A percentile compares a stretch with the other conserved stretches of the same genome.
Evolutionary conservation across 2,329 filamentous ascomycete genomes (phyloP).

Genomic region (Hymenoscyphus infarciens): DNA sequence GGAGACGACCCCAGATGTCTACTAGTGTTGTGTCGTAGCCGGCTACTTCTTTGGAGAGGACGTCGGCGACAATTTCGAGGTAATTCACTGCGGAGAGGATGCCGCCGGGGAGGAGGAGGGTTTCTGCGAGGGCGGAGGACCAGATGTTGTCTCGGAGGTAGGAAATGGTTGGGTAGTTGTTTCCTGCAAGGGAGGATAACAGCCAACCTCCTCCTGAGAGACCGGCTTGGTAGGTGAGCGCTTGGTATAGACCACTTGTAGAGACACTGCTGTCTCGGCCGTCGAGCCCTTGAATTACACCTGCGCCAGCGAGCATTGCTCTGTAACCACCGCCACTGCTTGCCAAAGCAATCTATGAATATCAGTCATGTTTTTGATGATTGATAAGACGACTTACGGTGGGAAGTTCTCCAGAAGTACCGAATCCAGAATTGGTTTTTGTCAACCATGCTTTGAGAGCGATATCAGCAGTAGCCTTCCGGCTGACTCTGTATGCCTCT

Average conservation of each 20-base stretch:
- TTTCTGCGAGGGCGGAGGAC: constrained; percentile 39
- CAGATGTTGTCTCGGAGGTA: constrained; percentile 40
- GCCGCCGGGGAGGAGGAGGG: constrained; percentile 37
- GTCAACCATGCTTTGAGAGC: constrained; percentile 40
- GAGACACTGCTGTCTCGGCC: constrained; percentile 39
- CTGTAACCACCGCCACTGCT: constrained; percentile 43
- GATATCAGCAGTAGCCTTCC: constrained; percentile 39
- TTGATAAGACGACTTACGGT: constrained; percentile 22
- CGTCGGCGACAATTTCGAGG: constrained; percentile 18
- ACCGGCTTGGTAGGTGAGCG: constrained; percentile 43
- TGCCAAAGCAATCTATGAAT: constrained; percentile 37
- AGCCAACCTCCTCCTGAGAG: constrained; percentile 47
- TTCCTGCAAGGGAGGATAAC: constrained; percentile 43
- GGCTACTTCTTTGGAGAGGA: constrained; percentile 32
- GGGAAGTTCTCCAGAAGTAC: constrained; percentile 36
- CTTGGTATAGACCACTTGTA: constrained; percentile 43
- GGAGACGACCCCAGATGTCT: constrained; percentile 27
- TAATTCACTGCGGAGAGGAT: constrained; percentile 33
- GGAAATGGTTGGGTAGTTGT: constrained; percentile 45
- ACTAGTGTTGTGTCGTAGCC: constrained; percentile 28
- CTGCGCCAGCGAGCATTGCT: constrained; percentile 37
- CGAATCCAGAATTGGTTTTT: constrained; percentile 37
- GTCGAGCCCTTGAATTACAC: constrained; percentile 43
- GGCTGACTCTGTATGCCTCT: constrained; percentile 37
- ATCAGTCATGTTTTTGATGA: not conserved